Evolutionary conservation across 352 stramenopile species (phyloP).

Genomic region (Phytophthora chlamydospora): DNA sequence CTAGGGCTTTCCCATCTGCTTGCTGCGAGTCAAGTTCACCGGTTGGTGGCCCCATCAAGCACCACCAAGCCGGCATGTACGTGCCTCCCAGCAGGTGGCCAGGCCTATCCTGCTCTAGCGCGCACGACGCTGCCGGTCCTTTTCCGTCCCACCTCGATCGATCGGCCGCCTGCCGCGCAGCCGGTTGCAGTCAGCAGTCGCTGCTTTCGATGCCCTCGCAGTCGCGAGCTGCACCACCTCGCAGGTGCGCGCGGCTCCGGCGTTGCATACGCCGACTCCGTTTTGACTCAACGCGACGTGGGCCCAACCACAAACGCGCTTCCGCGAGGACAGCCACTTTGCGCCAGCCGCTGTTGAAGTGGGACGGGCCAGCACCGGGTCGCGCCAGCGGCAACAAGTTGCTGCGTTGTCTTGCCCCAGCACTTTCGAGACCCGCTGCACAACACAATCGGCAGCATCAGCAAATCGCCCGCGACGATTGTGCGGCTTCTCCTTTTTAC

Average conservation of each 20-base stretch:
- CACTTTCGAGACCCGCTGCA: slow-evolving; percentile 10
- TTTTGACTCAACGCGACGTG: slow-evolving; percentile 13
- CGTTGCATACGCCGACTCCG: slow-evolving; percentile 9
- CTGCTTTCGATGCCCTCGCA: slow-evolving; percentile 11
- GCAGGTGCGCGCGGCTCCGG: slow-evolving; percentile 1
- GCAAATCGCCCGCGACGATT: slow-evolving; percentile 38
- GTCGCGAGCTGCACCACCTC: neutral
- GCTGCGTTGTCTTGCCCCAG: neutral
- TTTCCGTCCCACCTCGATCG: slow-evolving; percentile 26
- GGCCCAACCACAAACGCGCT: slow-evolving; percentile 33
- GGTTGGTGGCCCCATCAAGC: neutral
- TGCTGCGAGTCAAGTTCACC: slow-evolving; percentile 4
- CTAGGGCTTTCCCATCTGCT: slow-evolving; percentile 3
- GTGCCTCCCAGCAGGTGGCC: slow-evolving; percentile 34
- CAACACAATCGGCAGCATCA: slow-evolving; percentile 40
- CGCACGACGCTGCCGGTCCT: slow-evolving; percentile 25
- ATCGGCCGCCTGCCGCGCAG: slow-evolving; percentile 31
- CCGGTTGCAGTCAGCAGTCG: slow-evolving; percentile 18
- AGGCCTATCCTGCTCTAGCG: slow-evolving; percentile 32
- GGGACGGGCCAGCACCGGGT: slow-evolving; percentile 20
- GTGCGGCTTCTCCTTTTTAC: slow-evolving; percentile 40
- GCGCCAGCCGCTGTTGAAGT: slow-evolving; percentile 27
- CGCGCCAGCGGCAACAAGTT: slow-evolving; percentile 10
- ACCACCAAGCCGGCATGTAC: slow-evolving; percentile 12
- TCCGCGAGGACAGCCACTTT: slow-evolving; percentile 39